Base-by-base conservation (phyloP, 768 basidiomycete genomes). In the Hygrophoropsis aurantiaca region DNA sequence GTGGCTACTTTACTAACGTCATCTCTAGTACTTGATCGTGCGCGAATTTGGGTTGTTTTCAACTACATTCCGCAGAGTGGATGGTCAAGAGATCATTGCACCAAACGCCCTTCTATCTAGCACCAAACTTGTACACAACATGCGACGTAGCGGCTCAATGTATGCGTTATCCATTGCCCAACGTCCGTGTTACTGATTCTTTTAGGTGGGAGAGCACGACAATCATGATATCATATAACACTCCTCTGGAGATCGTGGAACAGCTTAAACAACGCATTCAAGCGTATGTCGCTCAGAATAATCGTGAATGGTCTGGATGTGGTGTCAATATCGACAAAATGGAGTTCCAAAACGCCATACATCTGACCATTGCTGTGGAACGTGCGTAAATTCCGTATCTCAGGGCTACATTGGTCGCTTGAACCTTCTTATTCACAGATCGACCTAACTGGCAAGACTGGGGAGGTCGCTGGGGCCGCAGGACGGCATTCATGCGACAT, bases 371-470 rank as follows among this genome's bases (percentile, higher is more conserved):
- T 42, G 79, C 79, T 25, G 75, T 90, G 61, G 87, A 90, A 65
- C 88, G 86, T 80, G 64, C 64, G 83, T 74, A 18, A n/a, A n/a
- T n/a, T n/a, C n/a, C n/a, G n/a, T n/a, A n/a, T 39, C 27, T 33
- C 39, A 10, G 38, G 30, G 40, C 27, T 13, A 23, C 25, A 18
- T n/a, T 24, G 42, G 23, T 10, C 5, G 5, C 24, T 24, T 27
- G 5, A 21, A 21, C 19, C 51, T 47, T 18, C 53, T 47, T 20
- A 34, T 11, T 47, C 20, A 26, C 47, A 86, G 85, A 90, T 65
- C 81, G 85, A 43, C 76, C 82, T 30, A 89, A 88, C 58, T 91
- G 88, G 89, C 89, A 90, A 59, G 87, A 90, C 59, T 91, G 88
- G 88, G 87, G 85, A 40, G 89, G 80, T 16, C 74, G 87, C 47